phyloP scores from a whole-genome alignment of 2,329 filamentous ascomycete species.

The Aaosphaeria arxii region DNA sequence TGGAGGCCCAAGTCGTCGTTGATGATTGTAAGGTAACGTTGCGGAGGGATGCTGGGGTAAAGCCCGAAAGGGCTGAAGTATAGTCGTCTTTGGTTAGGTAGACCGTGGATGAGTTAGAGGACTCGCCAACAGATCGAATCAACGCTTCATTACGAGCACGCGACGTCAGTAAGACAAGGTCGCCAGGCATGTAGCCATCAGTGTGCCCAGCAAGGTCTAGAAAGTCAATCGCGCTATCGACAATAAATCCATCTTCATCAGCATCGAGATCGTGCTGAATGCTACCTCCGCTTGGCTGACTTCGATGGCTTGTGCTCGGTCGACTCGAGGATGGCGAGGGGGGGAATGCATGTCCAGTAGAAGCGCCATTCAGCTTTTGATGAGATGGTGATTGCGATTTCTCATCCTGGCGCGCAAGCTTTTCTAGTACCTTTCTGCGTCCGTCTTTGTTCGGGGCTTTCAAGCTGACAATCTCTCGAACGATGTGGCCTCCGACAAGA shows the following conservation, averaged over 20 bases:
- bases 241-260: slow-evolving; percentile 58
- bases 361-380: slow-evolving; percentile 11
- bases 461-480: slow-evolving; percentile 83
- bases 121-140: slow-evolving; percentile 68
- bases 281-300: slow-evolving; percentile 38
- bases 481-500: slow-evolving; percentile 85
- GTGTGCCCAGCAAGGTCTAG: slow-evolving; percentile 91
- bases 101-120: slow-evolving; percentile 42
- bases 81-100: slow-evolving; percentile 74
- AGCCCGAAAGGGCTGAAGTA: slow-evolving; percentile 78
- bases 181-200: slow-evolving; percentile 97
- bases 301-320: slow-evolving; percentile 41
- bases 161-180: slow-evolving; percentile 80
- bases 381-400: slow-evolving; percentile 18
- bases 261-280: slow-evolving; percentile 33
- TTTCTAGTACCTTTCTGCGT: slow-evolving; percentile 77
- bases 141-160: slow-evolving; percentile 89
- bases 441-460: slow-evolving; percentile 93
- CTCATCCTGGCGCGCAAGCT: slow-evolving; percentile 57
- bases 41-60: slow-evolving; percentile 89
- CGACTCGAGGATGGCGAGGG: slow-evolving; percentile 50
- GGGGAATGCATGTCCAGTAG: slow-evolving; percentile 30
- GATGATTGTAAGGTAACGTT: slow-evolving; percentile 93
- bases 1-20: slow-evolving; percentile 86
- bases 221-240: slow-evolving; percentile 79